Evolutionary conservation across 2,329 filamentous ascomycete species (phyloP), one percentile per base, ranked within the genome.

Genomic region (Exophiala bonariae): DNA sequence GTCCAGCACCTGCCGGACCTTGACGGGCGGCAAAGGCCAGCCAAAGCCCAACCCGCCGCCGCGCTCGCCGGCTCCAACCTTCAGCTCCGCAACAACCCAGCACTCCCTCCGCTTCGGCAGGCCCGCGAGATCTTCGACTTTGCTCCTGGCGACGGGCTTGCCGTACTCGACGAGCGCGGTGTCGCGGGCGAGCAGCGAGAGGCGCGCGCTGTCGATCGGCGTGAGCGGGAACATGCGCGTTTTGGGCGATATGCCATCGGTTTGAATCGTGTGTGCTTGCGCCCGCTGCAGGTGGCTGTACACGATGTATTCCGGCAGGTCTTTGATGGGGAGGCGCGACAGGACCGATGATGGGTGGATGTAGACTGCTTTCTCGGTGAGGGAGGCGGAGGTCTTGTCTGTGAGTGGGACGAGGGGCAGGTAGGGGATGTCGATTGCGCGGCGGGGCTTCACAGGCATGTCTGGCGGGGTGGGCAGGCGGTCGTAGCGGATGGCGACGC

Each of bases 381-480:
- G 62, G 34, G 81, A 63, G 65, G 51, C 89, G 2, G 49, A 40
- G n/a, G 44, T 14, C 13, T 16, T 7, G 19, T 46, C 47, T 30
- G 49, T 47, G 11, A 58, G 28, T 74, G 89, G 84, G 57, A 91
- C 82, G 3, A 99, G 82, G 0, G 93, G 90, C 5, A 95, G 68
- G 63, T 97, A 99, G 0, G 92, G 87, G 2, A 97, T 87, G 58
- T 97, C 90, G 55, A 93, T 95, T 2, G 91, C 87, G n/a, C 90
- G 82, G 41, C 82, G 83, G 0, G 91, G 88, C 52, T 87, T 89
- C 14, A 85, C 77, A 36, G 75, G 69, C 43, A 78, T 69, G 52
- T 85, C 82, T 1, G 85, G 83, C 1, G 88, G 87, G 10, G 77
- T 78, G 1, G 89, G 88, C 0, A 89, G 78, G n/a, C 89, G 74